Base-by-base conservation (phyloP, 2,329 filamentous ascomycete genomes). In the Ophiocordyceps unilateralis region DNA sequence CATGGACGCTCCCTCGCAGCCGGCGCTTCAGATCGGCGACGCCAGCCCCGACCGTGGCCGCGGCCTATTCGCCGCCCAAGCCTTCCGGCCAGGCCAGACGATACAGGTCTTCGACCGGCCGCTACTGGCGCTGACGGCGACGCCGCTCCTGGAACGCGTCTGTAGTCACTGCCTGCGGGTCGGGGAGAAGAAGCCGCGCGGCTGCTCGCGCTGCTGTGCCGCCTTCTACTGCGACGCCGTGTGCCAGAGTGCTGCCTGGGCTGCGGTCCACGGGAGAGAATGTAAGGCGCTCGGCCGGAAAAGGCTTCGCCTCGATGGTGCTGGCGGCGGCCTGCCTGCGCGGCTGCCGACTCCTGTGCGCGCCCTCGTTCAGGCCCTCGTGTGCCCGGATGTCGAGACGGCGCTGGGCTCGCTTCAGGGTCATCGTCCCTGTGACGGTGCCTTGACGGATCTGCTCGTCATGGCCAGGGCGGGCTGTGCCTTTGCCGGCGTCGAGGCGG, bases 191-290 rank as follows among this genome's bases (percentile, higher is more conserved):
- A 44, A 44, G 26, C 51, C 53, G 21, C 53, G 52, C 37, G 61
- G 64, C 20, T 80, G 76, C 56, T 67, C 67, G 0, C 67, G 62
- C 41, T 80, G 76, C 58, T 65, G 61, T 23, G 61, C 66, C 1
- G 64, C 66, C 4, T 64, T 60, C 22, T 80, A 80, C 62, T 80
- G 76, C 59, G 61, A 62, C 41, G 44, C 58, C 8, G 48, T 53
- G 5, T 80, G 76, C 57, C 76, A 80, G 57, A 59, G 60, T 21
- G 58, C 64, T 2, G 67, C 72, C 52, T 79, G 76, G 74, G 55
- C 55, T 8, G 53, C 55, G 2, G 60, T 64, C 36, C 76, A 80
- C 58, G 63, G 65, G 50, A 57, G 57, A 39, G 76, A 80, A 59
- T 80, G 76, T 60, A 63, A 60, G 40, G 61, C 68, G 19, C 58